Evolutionary conservation across 257 asterid genomes (phyloP).

Genomic region (Forsythia viridissima): DNA sequence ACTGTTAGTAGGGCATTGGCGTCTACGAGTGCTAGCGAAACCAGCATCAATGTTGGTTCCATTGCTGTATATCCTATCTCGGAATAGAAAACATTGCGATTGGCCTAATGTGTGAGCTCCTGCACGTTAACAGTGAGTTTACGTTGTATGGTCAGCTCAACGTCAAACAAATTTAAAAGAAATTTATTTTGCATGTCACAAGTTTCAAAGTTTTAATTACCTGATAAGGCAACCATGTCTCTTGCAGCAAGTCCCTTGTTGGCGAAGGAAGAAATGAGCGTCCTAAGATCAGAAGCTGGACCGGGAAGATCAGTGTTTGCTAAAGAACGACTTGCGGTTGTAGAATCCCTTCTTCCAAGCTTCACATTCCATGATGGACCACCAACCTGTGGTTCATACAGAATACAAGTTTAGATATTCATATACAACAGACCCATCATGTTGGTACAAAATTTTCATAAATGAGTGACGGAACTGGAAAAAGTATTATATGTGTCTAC

Average conservation of each 20-base stretch:
- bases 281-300: not conserved
- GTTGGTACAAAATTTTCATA: not conserved
- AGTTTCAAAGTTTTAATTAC: conserved; percentile 3
- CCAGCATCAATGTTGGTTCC: conserved; percentile 37
- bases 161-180: not conserved
- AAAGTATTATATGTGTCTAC: not conserved
- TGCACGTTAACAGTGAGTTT: conserved; percentile 4
- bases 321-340: conserved; percentile 19
- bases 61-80: conserved; percentile 37
- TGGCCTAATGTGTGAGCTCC: conserved; percentile 51
- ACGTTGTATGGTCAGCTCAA: not conserved
- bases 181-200: not conserved
- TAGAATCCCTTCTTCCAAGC: conserved; percentile 35
- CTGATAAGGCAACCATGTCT: conserved; percentile 36
- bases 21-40: conserved; percentile 34
- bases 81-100: conserved; percentile 34
- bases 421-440: not conserved
- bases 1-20: conserved; percentile 35
- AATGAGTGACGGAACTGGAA: not conserved
- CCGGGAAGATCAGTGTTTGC: conserved; percentile 26
- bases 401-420: not conserved
- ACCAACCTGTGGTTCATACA: conserved; percentile 19
- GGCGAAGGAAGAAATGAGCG: conserved; percentile 5
- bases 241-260: conserved; percentile 18
- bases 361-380: conserved; percentile 34